Conservation (phyloP, 176 grass and related monocot species). For the Zizania latifolia region DNA sequence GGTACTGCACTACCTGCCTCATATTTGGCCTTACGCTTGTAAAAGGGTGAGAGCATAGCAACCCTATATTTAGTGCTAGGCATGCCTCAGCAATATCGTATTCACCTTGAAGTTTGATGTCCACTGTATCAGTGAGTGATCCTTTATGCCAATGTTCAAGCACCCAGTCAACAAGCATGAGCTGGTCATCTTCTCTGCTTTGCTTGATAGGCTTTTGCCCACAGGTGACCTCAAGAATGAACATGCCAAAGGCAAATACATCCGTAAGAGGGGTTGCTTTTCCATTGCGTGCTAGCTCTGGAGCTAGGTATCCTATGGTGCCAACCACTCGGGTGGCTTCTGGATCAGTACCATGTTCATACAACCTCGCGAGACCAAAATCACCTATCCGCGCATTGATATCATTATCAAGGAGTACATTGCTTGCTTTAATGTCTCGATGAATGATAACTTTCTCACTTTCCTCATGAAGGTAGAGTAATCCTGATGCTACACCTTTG, state of each 20-base stretch:
- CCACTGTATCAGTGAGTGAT: slow-evolving; percentile 6
- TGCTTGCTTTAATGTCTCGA: slow-evolving; percentile 38
- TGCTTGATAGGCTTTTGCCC: slow-evolving; percentile 16
- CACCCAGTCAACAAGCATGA: slow-evolving; percentile 19
- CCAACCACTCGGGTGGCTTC: slow-evolving; percentile 36
- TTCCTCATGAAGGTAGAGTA: slow-evolving; percentile 38
- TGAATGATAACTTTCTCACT: slow-evolving; percentile 39
- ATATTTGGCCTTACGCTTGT: slow-evolving; percentile 34
- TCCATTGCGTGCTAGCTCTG: slow-evolving; percentile 3
- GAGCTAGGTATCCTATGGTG: slow-evolving; percentile 47
- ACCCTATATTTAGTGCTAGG: slow-evolving; percentile 34
- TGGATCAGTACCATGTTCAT: slow-evolving; percentile 30
- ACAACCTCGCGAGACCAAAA: slow-evolving; percentile 39
- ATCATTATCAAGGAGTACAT: slow-evolving; percentile 23
- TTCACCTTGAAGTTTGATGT: slow-evolving; percentile 14
- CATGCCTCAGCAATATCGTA: slow-evolving; percentile 26
- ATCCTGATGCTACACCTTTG: slow-evolving; percentile 3
- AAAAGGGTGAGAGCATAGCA: slow-evolving; percentile 41
- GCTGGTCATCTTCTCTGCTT: background rate
- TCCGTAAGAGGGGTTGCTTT: slow-evolving; percentile 34
- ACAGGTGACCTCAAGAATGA: slow-evolving; percentile 31
- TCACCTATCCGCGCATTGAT: slow-evolving; percentile 31
- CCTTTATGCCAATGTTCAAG: slow-evolving; percentile 7
- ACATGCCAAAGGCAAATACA: slow-evolving; percentile 40
- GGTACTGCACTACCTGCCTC: too few species aligned